These are phyloP conservation scores for Trypanosomatidae sp. DNA, from an alignment of 208 protist genomes.

Conservation along the genomic window DNA sequence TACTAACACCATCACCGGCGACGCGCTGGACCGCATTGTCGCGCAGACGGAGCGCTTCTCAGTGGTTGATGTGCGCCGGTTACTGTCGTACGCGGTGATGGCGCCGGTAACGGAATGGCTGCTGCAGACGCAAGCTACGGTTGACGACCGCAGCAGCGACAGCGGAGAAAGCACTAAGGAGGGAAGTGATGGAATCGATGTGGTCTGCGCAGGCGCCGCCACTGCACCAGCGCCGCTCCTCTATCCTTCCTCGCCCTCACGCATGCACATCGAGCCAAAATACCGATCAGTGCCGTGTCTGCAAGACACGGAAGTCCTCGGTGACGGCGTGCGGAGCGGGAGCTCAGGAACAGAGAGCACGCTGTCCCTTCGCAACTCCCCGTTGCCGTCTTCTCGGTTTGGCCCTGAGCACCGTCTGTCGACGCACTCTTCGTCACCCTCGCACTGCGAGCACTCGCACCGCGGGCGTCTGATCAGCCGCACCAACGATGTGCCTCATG, in stretches of 20 bases:
- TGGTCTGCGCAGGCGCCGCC: background rate
- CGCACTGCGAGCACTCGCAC: background rate
- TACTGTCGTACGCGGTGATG: constrained; percentile 94
- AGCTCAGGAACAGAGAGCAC: background rate
- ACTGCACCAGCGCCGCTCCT: constrained; percentile 3
- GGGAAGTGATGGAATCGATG: background rate
- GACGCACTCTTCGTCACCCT: background rate
- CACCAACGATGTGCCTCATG: constrained; percentile 4
- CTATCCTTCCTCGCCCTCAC: background rate
- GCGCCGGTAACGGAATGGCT: constrained; percentile 82
- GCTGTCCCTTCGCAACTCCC: background rate
- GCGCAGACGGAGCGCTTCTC: constrained; percentile 76
- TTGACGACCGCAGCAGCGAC: constrained; percentile 16
- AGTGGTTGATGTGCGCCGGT: constrained; percentile 91
- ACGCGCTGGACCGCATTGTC: constrained; percentile 46
- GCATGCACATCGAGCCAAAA: background rate
- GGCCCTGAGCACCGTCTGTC: background rate
- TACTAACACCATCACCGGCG: constrained; percentile 34
- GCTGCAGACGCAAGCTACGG: constrained; percentile 44
- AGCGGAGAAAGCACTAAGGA: background rate
- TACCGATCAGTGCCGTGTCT: background rate
- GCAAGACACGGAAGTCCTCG: constrained; percentile 1
- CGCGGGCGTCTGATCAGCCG: background rate
- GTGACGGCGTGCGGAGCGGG: background rate
- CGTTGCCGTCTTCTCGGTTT: background rate